These are phyloP conservation scores for Backusella psychrophila DNA, from an alignment of 192 early-diverging fungal species.

Conservation along the genomic window DNA sequence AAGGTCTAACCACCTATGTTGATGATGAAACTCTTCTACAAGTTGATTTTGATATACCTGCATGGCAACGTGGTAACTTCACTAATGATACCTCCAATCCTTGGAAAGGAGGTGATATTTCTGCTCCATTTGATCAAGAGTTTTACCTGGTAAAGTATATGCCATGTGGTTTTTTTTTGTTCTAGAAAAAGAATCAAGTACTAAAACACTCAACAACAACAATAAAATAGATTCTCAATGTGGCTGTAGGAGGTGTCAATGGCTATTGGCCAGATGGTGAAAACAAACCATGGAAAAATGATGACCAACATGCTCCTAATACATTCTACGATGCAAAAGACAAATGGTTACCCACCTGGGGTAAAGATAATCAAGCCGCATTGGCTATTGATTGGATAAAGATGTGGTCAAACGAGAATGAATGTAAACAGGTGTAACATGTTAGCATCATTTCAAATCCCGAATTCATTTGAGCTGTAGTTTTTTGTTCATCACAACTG, in stretches of 20 bases:
- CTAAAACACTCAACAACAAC: neutral
- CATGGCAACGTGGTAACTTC: conserved; percentile 52
- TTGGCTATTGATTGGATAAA: conserved; percentile 44
- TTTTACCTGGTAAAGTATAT: conserved; percentile 44
- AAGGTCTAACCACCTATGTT: conserved; percentile 54
- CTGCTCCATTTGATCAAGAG: conserved; percentile 65
- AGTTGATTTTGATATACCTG: conserved; percentile 49
- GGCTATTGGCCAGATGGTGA: conserved; percentile 56
- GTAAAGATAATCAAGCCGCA: conserved; percentile 36
- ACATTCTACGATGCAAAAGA: conserved; percentile 52
- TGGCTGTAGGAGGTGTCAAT: conserved; percentile 58
- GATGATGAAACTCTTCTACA: conserved; percentile 48
- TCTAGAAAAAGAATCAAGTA: neutral
- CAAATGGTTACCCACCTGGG: conserved; percentile 59
- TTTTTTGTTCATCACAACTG: neutral
- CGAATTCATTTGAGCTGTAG: neutral
- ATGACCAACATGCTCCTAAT: conserved; percentile 39
- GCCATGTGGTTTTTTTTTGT: conserved; percentile 3
- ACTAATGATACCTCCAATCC: conserved; percentile 46
- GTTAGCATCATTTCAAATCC: neutral
- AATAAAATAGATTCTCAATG: conserved; percentile 51
- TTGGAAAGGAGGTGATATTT: conserved; percentile 41
- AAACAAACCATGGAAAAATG: conserved; percentile 57
- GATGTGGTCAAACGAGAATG: conserved; percentile 25
- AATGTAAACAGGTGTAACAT: neutral